Evolutionary conservation across 2,329 filamentous ascomycete species (phyloP).

Genomic region (Alternaria tenuissima): DNA sequence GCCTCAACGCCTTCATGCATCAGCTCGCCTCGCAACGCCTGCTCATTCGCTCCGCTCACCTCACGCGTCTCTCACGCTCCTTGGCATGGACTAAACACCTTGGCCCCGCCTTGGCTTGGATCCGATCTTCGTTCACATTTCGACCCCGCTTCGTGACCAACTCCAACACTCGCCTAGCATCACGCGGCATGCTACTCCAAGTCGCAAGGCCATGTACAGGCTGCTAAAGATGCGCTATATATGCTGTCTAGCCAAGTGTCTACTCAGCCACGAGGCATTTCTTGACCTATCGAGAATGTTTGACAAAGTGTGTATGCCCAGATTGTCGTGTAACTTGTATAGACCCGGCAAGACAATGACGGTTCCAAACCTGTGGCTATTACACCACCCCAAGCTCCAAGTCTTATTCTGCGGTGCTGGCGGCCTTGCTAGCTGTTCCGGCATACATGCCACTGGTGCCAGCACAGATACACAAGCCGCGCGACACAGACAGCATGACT

Average conservation of each 20-base stretch:
- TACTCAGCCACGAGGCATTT: constrained; percentile 15
- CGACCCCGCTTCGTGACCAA: constrained; percentile 15
- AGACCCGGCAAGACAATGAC: constrained; percentile 21
- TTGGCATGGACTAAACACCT: constrained; percentile 17
- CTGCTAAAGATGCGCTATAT: constrained; percentile 1
- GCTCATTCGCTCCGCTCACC: constrained; percentile 30
- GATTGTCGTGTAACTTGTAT: constrained; percentile 26
- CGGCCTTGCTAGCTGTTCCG: constrained; percentile 17
- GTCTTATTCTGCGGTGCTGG: constrained; percentile 5
- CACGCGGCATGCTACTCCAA: constrained; percentile 1
- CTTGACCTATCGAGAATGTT: constrained; percentile 17
- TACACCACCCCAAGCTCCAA: constrained; percentile 19
- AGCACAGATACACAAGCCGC: constrained; percentile 23
- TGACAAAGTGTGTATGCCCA: constrained; percentile 11
- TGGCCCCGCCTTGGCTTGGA: constrained; percentile 22
- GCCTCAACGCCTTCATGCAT: constrained; percentile 46
- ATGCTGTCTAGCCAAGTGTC: constrained; percentile 20
- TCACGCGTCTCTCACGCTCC: constrained; percentile 19
- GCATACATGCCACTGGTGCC: constrained; percentile 22
- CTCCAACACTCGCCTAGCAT: constrained; percentile 9
- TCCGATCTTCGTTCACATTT: constrained; percentile 5
- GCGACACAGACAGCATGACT: constrained; percentile 11
- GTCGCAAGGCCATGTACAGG: constrained; percentile 1
- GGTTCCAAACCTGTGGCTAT: constrained; percentile 27
- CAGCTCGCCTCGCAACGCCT: constrained; percentile 19